Conservation (phyloP, 2,329 filamentous ascomycete genomes). For the Ambrosiella xylebori region DNA sequence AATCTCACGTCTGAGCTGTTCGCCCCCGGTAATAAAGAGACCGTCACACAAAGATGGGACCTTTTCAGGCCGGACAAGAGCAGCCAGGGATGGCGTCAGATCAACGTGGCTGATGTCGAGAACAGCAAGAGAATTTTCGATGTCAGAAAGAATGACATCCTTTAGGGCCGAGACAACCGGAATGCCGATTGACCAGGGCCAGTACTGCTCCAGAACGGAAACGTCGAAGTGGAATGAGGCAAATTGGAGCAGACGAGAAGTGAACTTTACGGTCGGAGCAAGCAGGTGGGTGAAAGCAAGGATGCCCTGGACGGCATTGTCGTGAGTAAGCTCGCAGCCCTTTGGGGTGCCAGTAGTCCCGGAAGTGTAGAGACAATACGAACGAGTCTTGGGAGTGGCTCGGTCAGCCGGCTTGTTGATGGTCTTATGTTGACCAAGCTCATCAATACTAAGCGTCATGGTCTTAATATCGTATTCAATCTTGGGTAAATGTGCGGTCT, state of each 20-base stretch:
- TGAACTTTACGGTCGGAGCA: slow-evolving; percentile 49
- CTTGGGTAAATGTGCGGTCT: slow-evolving; percentile 21
- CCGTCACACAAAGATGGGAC: slow-evolving; percentile 65
- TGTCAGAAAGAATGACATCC: slow-evolving; percentile 71
- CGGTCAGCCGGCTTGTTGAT: not conserved
- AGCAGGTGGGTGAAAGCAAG: slow-evolving; percentile 72
- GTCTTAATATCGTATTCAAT: slow-evolving; percentile 16
- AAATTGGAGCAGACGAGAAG: slow-evolving; percentile 78
- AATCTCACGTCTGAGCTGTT: slow-evolving; percentile 76
- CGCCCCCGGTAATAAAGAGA: slow-evolving; percentile 86
- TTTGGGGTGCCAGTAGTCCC: slow-evolving; percentile 78
- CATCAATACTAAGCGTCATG: slow-evolving; percentile 20
- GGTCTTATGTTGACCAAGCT: slow-evolving; percentile 15
- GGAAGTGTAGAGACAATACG: slow-evolving; percentile 76
- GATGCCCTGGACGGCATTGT: slow-evolving; percentile 80
- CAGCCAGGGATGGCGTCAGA: slow-evolving; percentile 72
- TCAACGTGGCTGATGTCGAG: slow-evolving; percentile 79
- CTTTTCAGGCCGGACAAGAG: slow-evolving; percentile 60
- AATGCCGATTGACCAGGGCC: slow-evolving; percentile 86
- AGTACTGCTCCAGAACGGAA: slow-evolving; percentile 83
- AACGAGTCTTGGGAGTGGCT: slow-evolving; percentile 35
- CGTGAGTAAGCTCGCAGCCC: slow-evolving; percentile 74
- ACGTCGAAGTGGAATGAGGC: slow-evolving; percentile 92
- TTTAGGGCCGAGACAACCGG: slow-evolving; percentile 66
- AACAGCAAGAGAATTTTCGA: slow-evolving; percentile 52